Evolutionary conservation across 805 yeast genomes (phyloP).

Genomic region (Saccharomycopsis babjevae): DNA sequence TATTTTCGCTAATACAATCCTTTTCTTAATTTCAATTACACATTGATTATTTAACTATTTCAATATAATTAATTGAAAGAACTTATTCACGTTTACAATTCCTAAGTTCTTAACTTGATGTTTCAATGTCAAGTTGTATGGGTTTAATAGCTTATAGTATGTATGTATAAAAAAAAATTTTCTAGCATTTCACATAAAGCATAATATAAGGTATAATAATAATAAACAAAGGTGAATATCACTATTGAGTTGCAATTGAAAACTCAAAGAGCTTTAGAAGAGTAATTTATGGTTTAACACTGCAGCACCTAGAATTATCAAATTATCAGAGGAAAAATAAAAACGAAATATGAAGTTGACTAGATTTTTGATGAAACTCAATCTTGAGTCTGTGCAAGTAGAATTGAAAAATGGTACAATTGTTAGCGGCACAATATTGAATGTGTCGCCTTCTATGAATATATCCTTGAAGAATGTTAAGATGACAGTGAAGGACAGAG

Average conservation of each 20-base stretch:
- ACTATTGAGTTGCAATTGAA: no score
- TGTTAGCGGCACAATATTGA: slow-evolving; percentile 58
- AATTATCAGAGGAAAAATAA: neutral
- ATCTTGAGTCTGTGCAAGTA: slow-evolving; percentile 65
- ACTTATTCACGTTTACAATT: neutral
- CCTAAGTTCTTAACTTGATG: neutral
- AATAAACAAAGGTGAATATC: neutral
- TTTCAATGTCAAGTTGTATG: neutral
- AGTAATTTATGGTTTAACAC: neutral
- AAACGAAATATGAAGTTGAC: slow-evolving; percentile 16
- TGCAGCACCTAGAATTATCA: neutral
- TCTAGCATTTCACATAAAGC: neutral
- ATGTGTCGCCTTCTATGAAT: slow-evolving; percentile 80
- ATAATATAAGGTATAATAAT: neutral
- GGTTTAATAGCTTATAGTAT: neutral
- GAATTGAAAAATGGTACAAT: slow-evolving; percentile 73
- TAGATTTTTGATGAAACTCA: slow-evolving; percentile 63
- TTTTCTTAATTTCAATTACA: no score
- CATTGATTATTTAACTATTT: no score
- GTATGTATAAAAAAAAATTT: neutral
- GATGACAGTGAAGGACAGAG: slow-evolving; percentile 56
- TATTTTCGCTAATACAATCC: no score
- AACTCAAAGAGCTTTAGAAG: no score
- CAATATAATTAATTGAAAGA: no score
- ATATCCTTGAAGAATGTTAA: slow-evolving; percentile 59